Conservation (phyloP, 2,329 filamentous ascomycete genomes). For the Lachnellula cervina region DNA sequence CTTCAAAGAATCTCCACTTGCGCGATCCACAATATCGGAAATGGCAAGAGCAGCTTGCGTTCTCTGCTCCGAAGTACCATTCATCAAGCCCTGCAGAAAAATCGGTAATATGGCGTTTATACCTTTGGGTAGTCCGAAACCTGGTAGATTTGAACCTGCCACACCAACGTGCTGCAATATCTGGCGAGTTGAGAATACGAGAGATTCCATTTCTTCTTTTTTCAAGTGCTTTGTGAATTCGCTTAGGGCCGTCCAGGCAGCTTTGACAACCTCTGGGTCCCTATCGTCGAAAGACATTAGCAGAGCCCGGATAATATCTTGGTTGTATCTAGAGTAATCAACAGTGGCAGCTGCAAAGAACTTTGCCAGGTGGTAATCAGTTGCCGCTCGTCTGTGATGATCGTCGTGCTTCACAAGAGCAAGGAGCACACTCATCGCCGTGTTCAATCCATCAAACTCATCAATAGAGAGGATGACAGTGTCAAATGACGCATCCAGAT, state of each 20-base stretch:
- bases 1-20: slow-evolving; percentile 79
- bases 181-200: slow-evolving; percentile 82
- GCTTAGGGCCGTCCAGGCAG: slow-evolving; percentile 80
- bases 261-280: slow-evolving; percentile 79
- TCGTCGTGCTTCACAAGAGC: slow-evolving; percentile 88
- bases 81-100: slow-evolving; percentile 96
- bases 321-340: slow-evolving; percentile 94
- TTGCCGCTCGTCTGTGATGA: slow-evolving; percentile 73
- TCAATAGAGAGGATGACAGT: slow-evolving; percentile 89
- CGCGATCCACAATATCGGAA: slow-evolving; percentile 91
- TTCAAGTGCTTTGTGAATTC: slow-evolving; percentile 83
- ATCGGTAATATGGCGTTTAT: slow-evolving; percentile 96
- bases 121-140: slow-evolving; percentile 90
- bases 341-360: slow-evolving; percentile 79
- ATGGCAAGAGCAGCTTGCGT: slow-evolving; percentile 89
- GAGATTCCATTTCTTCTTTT: slow-evolving; percentile 96
- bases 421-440: slow-evolving; percentile 89
- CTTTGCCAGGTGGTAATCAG: slow-evolving; percentile 72
- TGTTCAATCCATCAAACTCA: slow-evolving; percentile 92
- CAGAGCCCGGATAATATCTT: slow-evolving; percentile 85
- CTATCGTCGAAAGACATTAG: slow-evolving; percentile 89
- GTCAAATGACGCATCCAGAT: slow-evolving; percentile 79
- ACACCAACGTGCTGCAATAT: slow-evolving; percentile 85
- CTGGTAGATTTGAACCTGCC: slow-evolving; percentile 74
- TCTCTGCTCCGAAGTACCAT: slow-evolving; percentile 86